These are phyloP conservation scores for Pythium aristosporum DNA, from an alignment of 352 stramenopile genomes.

Conservation along the genomic window DNA sequence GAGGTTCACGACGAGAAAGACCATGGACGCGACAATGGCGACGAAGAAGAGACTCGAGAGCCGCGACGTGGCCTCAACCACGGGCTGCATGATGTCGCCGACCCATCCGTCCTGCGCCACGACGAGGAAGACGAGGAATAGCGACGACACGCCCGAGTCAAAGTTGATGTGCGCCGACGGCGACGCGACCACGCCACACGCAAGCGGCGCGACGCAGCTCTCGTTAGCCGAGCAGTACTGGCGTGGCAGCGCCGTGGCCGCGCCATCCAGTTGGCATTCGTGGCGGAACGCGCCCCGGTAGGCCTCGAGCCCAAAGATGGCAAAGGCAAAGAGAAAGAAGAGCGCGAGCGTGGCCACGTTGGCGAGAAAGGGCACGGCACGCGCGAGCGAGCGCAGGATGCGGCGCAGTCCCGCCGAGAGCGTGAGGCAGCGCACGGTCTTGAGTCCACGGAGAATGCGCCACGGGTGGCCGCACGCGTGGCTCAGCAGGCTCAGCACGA, in stretches of 20 bases:
- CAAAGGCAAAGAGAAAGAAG: slow-evolving; percentile 77
- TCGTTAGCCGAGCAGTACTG: slow-evolving; percentile 53
- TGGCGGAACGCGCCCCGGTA: slow-evolving; percentile 52
- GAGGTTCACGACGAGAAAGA: slow-evolving; percentile 81
- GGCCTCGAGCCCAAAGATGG: slow-evolving; percentile 73
- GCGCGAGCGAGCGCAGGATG: slow-evolving; percentile 63
- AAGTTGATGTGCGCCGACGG: slow-evolving; percentile 67
- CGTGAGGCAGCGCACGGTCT: slow-evolving; percentile 63
- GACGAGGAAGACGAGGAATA: slow-evolving; percentile 81
- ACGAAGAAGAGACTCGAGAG: slow-evolving; percentile 68
- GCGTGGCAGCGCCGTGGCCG: slow-evolving; percentile 31
- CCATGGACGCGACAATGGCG: slow-evolving; percentile 68
- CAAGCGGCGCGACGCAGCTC: slow-evolving; percentile 30
- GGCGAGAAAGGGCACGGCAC: slow-evolving; percentile 69
- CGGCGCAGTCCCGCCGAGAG: slow-evolving; percentile 61
- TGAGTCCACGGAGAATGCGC: slow-evolving; percentile 64
- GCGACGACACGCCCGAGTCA: slow-evolving; percentile 57
- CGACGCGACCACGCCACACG: slow-evolving; percentile 31
- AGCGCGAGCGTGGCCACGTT: slow-evolving; percentile 72
- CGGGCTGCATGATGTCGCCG: slow-evolving; percentile 74
- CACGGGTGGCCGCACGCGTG: slow-evolving; percentile 33
- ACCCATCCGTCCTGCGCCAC: slow-evolving; percentile 80
- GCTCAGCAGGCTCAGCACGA: slow-evolving; percentile 53
- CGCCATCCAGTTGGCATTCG: slow-evolving; percentile 35
- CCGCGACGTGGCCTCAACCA: slow-evolving; percentile 57